Percentiles rank a stretch among this genome's conserved stretches.
Conservation (phyloP, 1,284 basidiomycete species). For the Marasmius tenuissimus region DNA sequence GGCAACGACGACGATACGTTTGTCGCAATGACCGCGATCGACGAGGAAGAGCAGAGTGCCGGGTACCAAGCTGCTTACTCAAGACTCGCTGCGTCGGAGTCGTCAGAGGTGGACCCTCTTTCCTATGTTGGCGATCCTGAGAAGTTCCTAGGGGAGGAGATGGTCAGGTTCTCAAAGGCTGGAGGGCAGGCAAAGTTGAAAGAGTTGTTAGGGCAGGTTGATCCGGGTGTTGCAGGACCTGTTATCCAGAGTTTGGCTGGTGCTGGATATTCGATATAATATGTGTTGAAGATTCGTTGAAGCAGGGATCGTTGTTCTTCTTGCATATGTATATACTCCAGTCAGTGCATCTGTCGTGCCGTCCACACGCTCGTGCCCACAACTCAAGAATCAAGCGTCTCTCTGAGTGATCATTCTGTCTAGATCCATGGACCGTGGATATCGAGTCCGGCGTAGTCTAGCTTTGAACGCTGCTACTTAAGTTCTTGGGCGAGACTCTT, state of each 20-base stretch:
- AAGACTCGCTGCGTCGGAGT: slow-evolving; percentile 81
- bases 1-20: slow-evolving; percentile 55
- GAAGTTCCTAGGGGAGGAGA: slow-evolving; percentile 48
- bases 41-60: slow-evolving; percentile 86
- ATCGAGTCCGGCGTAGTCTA: too few species aligned
- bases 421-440: too few species aligned
- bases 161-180: slow-evolving; percentile 29
- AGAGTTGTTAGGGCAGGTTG: slow-evolving; percentile 36
- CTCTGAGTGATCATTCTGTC: too few species aligned
- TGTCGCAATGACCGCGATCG: slow-evolving; percentile 73
- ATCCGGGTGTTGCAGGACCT: slow-evolving; percentile 32
- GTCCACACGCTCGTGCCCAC: too few species aligned
- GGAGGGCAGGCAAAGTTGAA: slow-evolving; percentile 31
- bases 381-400: too few species aligned
- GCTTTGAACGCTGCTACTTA: too few species aligned
- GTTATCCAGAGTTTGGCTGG: slow-evolving; percentile 44
- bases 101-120: slow-evolving; percentile 53
- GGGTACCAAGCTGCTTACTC: slow-evolving; percentile 96
- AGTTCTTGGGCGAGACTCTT: too few species aligned
- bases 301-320: too few species aligned
- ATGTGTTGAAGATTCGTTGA: too few species aligned
- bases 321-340: too few species aligned
- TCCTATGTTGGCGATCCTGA: slow-evolving; percentile 59
- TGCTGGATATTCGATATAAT: slow-evolving; percentile 35
- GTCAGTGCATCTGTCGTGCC: too few species aligned